Conservation (phyloP, 1,139 yeast genomes). For the Candida anutae region DNA sequence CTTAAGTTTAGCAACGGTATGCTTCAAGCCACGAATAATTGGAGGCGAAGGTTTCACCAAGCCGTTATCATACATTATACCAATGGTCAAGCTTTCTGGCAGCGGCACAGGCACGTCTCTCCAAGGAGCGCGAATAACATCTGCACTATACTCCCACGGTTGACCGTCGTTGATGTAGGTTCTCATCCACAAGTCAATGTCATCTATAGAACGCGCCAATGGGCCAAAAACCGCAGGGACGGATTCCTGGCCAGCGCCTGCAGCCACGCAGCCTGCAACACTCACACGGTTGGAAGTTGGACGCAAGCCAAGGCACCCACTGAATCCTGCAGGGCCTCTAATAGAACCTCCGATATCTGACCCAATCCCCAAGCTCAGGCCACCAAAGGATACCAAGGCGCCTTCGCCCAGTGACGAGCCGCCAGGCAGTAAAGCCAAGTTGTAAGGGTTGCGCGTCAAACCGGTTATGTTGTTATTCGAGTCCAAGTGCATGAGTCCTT, state of each 20-base stretch:
- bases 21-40: slow-evolving; percentile 24
- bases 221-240: slow-evolving; percentile 60
- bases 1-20: slow-evolving; percentile 10
- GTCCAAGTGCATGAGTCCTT: slow-evolving; percentile 42
- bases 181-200: slow-evolving; percentile 55
- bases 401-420: slow-evolving; percentile 83
- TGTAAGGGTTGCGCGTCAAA: slow-evolving; percentile 31
- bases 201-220: slow-evolving; percentile 52
- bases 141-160: slow-evolving; percentile 63
- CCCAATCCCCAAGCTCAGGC: slow-evolving; percentile 62
- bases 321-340: slow-evolving; percentile 67
- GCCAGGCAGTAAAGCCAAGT: slow-evolving; percentile 34
- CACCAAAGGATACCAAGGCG: slow-evolving; percentile 56
- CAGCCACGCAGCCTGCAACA: slow-evolving; percentile 40
- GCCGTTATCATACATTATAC: slow-evolving; percentile 34
- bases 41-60: slow-evolving; percentile 47
- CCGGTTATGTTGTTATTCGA: slow-evolving; percentile 36
- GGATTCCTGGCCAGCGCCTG: slow-evolving; percentile 53
- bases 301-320: slow-evolving; percentile 60
- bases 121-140: slow-evolving; percentile 56
- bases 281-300: slow-evolving; percentile 61
- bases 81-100: slow-evolving; percentile 21
- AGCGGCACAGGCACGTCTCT: slow-evolving; percentile 36
- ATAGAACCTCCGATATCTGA: slow-evolving; percentile 78
- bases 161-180: slow-evolving; percentile 50